Evolutionary conservation across 352 stramenopile species (phyloP), one percentile per base, ranked within the genome.

Genomic region (Phytophthora sp.): DNA sequence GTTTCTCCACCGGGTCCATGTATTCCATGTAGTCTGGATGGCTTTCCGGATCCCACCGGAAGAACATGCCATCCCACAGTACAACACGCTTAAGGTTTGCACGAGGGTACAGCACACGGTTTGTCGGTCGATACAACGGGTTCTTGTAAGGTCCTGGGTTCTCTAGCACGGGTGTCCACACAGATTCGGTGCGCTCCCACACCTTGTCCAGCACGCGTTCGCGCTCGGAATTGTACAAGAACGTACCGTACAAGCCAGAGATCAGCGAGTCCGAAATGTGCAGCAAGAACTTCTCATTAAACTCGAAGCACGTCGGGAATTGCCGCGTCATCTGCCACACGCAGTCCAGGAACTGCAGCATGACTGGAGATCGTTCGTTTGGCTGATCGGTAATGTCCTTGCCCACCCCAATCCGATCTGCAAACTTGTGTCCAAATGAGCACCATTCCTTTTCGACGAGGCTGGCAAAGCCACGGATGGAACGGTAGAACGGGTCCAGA

Each of bases 351-450:
- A 95, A 96, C 69, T 96, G 88, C 12, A 94, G 63, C 82, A 96
- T 93, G 24, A 96, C 85, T 20, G 88, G 88, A 8, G 86, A 95
- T 21, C 85, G 81, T 63, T 96, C 86, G 53, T 93, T 93, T 15
- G 85, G 84, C 63, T 91, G 74, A 54, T 95, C 86, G 8, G 71
- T 85, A 15, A 81, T 84, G 53, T 95, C 85, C 39, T 92, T 94
- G 52, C 85, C 86, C 23, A 94, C 82, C 8, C 90, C 87, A 61
- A 93, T 78, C 18, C 91, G 77, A 44, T 97, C 88, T 0, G 84
- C 77, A 58, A 97, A 97, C 67, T 95, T 96, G 79, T 97, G 89
- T 9, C 91, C 91, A 42, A 97, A 97, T 3, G 85, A 89, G 36
- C 82, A 95, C 86, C 86, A 96, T 24, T 96, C 86, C 49, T 96